Base-by-base conservation (phyloP, 75 land plant genomes). In the Isoetes taiwanensis region DNA sequence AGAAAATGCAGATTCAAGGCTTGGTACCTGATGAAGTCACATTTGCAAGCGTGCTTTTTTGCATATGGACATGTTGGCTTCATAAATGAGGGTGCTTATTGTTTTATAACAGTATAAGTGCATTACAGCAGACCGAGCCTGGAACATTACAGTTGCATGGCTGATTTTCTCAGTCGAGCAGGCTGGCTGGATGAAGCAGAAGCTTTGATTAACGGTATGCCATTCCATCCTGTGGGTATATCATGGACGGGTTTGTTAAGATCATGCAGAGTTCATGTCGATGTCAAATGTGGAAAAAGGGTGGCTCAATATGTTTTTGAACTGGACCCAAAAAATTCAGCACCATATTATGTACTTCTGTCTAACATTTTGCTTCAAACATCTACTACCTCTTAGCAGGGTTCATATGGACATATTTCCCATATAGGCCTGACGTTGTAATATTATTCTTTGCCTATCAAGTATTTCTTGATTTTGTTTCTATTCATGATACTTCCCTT, bases 1-100 rank as follows among this genome's bases (percentile, higher is more conserved):
- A 48, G 52, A 46, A 63, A 25, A 79, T 82, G 82, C 59, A 58
- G 56, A 34, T 10, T 17, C 41, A 19, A 42, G 83, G 78, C 27
- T 52, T 69, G 40, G 28, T 28, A 29, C 76, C 72, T 0, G 83
- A 69, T 54, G 12, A 37, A 20, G 61, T 59, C 41, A 56, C 58
- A 0, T 30, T 76, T 28, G n/a, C n/a, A n/a, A n/a, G n/a, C n/a
- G n/a, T n/a, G n/a, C n/a, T n/a, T n/a, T n/a, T n/a, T n/a, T n/a
- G n/a, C n/a, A n/a, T n/a, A n/a, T 6, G 14, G 54, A 5, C 54
- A 52, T 52, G 54, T 30, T 2, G 54, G 54, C 10, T 19, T 52
- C 14, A 30, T 52, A 14, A 30, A 24, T 5, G 29, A 52, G 54
- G 54, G 54, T 24, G 27, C 16, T 16, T 19, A 24, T 14, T 52